phyloP scores from a whole-genome alignment of 164 flowering plant genomes.

The Vitis riparia region DNA sequence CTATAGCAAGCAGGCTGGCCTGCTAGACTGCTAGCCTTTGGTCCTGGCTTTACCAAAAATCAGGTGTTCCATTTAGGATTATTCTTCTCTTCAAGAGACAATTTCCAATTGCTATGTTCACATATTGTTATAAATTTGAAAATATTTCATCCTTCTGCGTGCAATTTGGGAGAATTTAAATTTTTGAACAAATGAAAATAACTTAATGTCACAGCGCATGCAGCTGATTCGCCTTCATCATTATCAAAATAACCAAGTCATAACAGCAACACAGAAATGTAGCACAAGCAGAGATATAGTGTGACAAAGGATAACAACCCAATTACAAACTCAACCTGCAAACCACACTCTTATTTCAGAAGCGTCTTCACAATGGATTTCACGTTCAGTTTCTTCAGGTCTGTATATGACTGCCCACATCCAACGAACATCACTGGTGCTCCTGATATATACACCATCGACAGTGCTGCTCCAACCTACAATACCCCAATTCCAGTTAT shows the following conservation, averaged over 20 bases:
- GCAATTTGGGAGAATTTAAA: no score
- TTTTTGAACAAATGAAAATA: no score
- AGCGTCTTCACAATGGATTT: constrained; percentile 93
- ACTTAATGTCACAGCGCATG: neutral
- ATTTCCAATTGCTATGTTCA: no score
- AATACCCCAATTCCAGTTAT: neutral
- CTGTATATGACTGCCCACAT: constrained; percentile 93
- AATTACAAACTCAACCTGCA: neutral
- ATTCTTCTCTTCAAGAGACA: no score
- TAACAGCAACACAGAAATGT: neutral
- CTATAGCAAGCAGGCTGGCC: no score
- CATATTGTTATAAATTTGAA: no score
- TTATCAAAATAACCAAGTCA: neutral
- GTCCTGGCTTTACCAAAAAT: neutral
- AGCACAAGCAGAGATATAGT: neutral
- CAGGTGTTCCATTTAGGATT: no score
- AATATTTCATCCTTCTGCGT: no score
- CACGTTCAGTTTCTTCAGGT: constrained; percentile 88
- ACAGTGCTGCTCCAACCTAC: constrained; percentile 96
- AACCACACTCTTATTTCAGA: constrained; percentile 39
- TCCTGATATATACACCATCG: constrained; percentile 97
- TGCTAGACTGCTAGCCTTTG: no score
- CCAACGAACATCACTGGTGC: constrained; percentile 99
- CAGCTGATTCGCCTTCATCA: constrained; percentile 5
- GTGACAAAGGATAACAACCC: neutral